Evolutionary conservation across 1,139 yeast species (phyloP).

Genomic region (Hyphopichia pseudoburtonii): DNA sequence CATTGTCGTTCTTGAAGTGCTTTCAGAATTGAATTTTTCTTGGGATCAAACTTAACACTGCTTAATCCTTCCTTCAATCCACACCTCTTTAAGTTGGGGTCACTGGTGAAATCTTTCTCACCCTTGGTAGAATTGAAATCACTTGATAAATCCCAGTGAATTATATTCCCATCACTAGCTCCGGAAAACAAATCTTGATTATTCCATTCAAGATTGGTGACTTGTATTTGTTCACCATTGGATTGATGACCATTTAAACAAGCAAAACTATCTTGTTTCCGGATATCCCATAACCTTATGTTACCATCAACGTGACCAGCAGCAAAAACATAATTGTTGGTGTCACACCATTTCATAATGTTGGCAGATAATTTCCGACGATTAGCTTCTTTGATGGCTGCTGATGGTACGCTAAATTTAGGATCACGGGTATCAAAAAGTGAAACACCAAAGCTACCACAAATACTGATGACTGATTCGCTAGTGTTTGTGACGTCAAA

Average conservation of each 20-base stretch:
- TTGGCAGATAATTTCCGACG: slow-evolving; percentile 28
- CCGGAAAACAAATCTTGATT: slow-evolving; percentile 61
- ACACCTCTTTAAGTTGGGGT: slow-evolving; percentile 28
- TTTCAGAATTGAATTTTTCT: slow-evolving; percentile 29
- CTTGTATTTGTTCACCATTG: slow-evolving; percentile 27
- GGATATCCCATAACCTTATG: slow-evolving; percentile 73
- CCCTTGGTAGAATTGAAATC: slow-evolving; percentile 25
- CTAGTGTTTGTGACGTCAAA: slow-evolving; percentile 52
- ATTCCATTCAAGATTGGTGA: slow-evolving; percentile 66
- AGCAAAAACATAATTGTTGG: slow-evolving; percentile 61
- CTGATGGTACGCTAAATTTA: slow-evolving; percentile 34
- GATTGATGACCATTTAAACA: slow-evolving; percentile 53
- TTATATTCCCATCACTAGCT: slow-evolving; percentile 67
- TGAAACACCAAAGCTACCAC: slow-evolving; percentile 72
- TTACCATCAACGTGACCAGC: slow-evolving; percentile 62
- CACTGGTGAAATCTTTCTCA: neutral
- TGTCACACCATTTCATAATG: slow-evolving; percentile 62
- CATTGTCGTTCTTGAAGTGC: slow-evolving; percentile 49
- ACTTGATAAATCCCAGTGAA: slow-evolving; percentile 66
- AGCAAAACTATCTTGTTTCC: slow-evolving; percentile 57
- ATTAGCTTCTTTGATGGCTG: slow-evolving; percentile 13
- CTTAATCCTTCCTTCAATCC: slow-evolving; percentile 48
- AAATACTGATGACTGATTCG: slow-evolving; percentile 46
- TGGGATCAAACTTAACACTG: slow-evolving; percentile 39
- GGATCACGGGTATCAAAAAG: slow-evolving; percentile 62